Percentiles rank a stretch among this genome's conserved stretches.
Evolutionary conservation across 2,329 filamentous ascomycete species (phyloP).

Genomic region (Aspergillus transmontanensis): DNA sequence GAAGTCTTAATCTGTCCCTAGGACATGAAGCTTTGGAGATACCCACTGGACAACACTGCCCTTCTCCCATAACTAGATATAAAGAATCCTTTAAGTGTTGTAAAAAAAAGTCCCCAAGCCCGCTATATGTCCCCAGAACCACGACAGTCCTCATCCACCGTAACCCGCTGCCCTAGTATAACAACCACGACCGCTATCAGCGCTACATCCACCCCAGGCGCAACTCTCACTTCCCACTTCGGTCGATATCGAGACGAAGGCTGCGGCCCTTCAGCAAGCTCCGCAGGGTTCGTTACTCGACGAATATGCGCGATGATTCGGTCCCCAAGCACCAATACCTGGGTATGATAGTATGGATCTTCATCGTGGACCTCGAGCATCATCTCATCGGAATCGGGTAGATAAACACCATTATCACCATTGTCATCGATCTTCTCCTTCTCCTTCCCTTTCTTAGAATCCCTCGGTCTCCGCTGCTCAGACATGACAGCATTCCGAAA

Average conservation of each 20-base stretch:
- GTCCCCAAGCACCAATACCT: slow-evolving; percentile 16
- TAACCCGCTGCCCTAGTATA: slow-evolving; percentile 18
- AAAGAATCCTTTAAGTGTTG: neutral
- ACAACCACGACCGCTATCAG: slow-evolving; percentile 21
- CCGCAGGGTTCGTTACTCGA: slow-evolving; percentile 13
- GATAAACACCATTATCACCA: neutral
- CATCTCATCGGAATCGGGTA: neutral
- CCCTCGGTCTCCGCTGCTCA: neutral
- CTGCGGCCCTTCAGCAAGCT: slow-evolving; percentile 18
- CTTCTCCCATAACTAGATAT: neutral
- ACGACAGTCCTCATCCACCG: neutral
- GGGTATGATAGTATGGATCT: slow-evolving; percentile 18
- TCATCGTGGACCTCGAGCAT: slow-evolving; percentile 15
- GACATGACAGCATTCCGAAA: slow-evolving; percentile 13
- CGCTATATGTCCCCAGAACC: neutral
- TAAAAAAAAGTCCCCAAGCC: neutral
- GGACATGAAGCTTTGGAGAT: neutral
- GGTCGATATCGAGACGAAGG: slow-evolving; percentile 21
- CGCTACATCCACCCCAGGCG: slow-evolving; percentile 17
- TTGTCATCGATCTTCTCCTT: neutral
- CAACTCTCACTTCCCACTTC: slow-evolving; percentile 19
- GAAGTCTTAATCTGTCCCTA: neutral
- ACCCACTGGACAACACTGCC: neutral
- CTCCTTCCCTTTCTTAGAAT: neutral
- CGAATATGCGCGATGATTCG: slow-evolving; percentile 15